phyloP scores from a whole-genome alignment of 1,284 basidiomycete genomes.

The Butyriboletus regius region DNA sequence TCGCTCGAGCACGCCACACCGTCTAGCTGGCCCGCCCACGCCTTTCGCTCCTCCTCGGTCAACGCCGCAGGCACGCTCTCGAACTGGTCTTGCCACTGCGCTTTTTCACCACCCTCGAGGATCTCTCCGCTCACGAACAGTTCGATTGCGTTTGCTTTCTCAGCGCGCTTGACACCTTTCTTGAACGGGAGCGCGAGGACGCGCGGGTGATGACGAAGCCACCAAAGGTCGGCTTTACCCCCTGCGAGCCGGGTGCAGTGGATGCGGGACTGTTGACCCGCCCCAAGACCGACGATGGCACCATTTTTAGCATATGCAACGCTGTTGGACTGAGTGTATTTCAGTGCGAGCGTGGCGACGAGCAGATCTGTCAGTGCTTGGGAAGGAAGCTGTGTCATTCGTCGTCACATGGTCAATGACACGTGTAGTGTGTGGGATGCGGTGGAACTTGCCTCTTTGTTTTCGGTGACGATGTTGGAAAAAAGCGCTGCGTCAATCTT shows the following conservation, averaged over 20 bases:
- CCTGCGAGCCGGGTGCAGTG: slow-evolving; percentile 98
- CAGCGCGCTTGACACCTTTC: slow-evolving; percentile 93
- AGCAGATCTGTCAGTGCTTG: slow-evolving; percentile 79
- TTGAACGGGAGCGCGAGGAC: slow-evolving; percentile 91
- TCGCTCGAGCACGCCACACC: slow-evolving; percentile 91
- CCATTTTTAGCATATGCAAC: slow-evolving; percentile 94
- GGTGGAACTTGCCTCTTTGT: slow-evolving; percentile 57
- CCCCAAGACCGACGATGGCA: slow-evolving; percentile 90
- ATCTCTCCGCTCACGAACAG: slow-evolving; percentile 88
- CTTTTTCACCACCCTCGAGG: slow-evolving; percentile 80
- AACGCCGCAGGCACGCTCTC: slow-evolving; percentile 68
- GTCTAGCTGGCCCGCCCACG: slow-evolving; percentile 66
- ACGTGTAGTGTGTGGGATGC: neutral
- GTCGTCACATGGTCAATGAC: neutral
- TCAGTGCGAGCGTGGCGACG: slow-evolving; percentile 91
- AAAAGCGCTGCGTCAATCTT: slow-evolving; percentile 82
- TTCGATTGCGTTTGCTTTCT: slow-evolving; percentile 97
- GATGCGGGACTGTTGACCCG: slow-evolving; percentile 97
- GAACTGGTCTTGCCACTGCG: slow-evolving; percentile 88
- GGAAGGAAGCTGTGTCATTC: slow-evolving; percentile 54
- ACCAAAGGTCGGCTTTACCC: slow-evolving; percentile 98
- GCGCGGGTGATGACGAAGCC: slow-evolving; percentile 93
- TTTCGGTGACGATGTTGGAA: slow-evolving; percentile 80
- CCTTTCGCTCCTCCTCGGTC: slow-evolving; percentile 63
- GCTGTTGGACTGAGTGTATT: slow-evolving; percentile 99